phyloP scores from a whole-genome alignment of 2,329 filamentous ascomycete genomes.

The Cladosporium phlei region DNA sequence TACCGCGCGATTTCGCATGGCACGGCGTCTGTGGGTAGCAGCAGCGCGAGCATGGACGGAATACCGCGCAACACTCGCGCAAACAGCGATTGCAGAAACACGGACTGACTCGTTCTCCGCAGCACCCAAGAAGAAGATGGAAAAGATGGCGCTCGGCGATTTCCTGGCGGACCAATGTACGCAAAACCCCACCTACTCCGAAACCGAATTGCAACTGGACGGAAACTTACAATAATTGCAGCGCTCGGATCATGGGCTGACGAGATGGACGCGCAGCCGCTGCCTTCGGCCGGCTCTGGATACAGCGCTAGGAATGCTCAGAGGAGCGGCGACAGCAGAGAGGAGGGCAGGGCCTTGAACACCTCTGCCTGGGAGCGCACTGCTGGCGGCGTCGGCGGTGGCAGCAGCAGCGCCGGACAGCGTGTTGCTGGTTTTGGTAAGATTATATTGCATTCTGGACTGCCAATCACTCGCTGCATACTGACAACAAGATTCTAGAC shows the following conservation, averaged over 20 bases:
- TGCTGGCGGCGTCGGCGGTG: constrained; percentile 28
- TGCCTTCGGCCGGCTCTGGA: constrained; percentile 26
- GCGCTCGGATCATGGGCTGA: constrained; percentile 93
- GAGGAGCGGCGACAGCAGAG: constrained; percentile 24
- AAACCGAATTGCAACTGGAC: not conserved
- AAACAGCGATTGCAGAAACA: too few species aligned
- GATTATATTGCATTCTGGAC: too few species aligned
- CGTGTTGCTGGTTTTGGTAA: constrained; percentile 12
- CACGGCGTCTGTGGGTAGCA: not conserved
- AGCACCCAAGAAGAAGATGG: constrained; percentile 74
- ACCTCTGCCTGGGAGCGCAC: constrained; percentile 27
- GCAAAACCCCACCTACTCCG: constrained; percentile 9
- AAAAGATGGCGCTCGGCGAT: constrained; percentile 96
- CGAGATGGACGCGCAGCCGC: constrained; percentile 69
- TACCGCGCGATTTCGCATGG: constrained; percentile 5
- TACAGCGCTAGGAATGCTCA: constrained; percentile 18
- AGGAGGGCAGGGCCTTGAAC: constrained; percentile 42
- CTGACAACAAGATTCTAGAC: too few species aligned
- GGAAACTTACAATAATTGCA: constrained; percentile 34
- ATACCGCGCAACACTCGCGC: not conserved
- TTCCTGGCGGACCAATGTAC: constrained; percentile 89
- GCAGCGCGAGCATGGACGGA: constrained; percentile 1
- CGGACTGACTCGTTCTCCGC: constrained; percentile 21
- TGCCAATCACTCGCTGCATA: too few species aligned
- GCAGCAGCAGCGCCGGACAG: constrained; percentile 14